These are phyloP conservation scores for Arthrobotrys conoides DNA, from an alignment of 2,329 filamentous ascomycete species.

Conservation along the genomic window DNA sequence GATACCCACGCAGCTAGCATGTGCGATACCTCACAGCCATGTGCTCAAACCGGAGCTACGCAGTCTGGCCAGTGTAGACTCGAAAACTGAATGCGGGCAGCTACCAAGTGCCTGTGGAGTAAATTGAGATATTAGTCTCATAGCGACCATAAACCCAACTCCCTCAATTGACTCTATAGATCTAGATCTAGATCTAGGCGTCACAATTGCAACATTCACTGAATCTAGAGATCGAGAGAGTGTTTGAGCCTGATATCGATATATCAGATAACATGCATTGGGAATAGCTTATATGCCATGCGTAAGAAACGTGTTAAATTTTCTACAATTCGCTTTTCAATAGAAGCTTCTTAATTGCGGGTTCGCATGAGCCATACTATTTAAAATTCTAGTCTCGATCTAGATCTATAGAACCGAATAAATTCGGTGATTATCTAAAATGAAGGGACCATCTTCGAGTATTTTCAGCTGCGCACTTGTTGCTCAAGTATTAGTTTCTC, in stretches of 20 bases:
- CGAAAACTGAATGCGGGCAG: no score
- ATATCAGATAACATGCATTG: neutral
- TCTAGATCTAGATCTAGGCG: no score
- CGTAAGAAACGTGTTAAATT: neutral
- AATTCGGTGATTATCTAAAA: neutral
- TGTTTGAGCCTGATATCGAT: neutral
- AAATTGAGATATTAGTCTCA: neutral
- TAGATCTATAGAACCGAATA: no score
- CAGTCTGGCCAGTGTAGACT: no score
- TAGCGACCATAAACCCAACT: neutral
- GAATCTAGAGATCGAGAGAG: no score
- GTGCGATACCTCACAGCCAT: neutral
- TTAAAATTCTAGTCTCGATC: no score
- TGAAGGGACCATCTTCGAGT: neutral
- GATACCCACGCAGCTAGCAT: neutral
- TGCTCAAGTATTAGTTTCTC: neutral
- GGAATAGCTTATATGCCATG: neutral
- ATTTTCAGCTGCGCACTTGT: neutral
- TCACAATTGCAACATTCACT: no score
- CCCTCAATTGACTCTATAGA: neutral
- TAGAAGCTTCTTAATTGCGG: neutral
- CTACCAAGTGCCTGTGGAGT: neutral
- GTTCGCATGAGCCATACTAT: no score
- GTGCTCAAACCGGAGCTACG: neutral
- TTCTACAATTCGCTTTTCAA: neutral